Evolutionary conservation across 768 basidiomycete genomes (phyloP), one percentile per base, ranked within the genome.

Genomic region (Ramaria rubella): DNA sequence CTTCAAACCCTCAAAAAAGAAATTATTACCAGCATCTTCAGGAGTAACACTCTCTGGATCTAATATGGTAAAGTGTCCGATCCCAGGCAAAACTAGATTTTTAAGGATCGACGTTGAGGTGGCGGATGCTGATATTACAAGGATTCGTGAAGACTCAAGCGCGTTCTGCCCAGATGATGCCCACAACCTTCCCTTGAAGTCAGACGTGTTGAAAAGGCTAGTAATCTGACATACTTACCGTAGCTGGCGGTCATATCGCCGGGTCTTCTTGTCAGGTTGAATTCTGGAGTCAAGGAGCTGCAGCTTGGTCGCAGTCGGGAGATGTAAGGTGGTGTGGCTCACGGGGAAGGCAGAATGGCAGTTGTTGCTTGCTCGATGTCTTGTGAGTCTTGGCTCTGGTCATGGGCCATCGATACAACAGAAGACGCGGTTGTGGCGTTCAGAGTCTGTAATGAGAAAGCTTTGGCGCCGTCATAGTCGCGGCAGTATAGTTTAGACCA

Each of bases 31-130:
- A 0, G 92, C 84, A 63, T 98, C 94, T 56, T 83, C 80, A 1
- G 82, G 76, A 0, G 83, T 77, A 27, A 86, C 85, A 36, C 68
- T 54, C 2, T 70, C 67, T 23, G 79, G 71, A 65, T 94, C 93
- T 58, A 96, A 81, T 68, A 98, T 81, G 48, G 94, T 95, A 68
- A 96, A 98, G 66, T 89, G 83, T n/a, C 94, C 92, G 61, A 97
- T 83, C 7, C 95, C 95, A 2, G 96, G 96, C 7, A 98, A 81
- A 36, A 98, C 93, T 59, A 98, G 85, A 67, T 98, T 98, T 78
- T 99, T 98, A 55, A 99, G 78, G 62, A 90, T 82, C 48, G 90
- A 86, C 30, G 93, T 90, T 2, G 89, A 85, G 1, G 94, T 91
- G 0, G 92, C 91, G 23, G 85, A 83, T 0, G 76, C 86, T 38